These are phyloP conservation scores for Brettanomyces naardenensis DNA, from an alignment of 805 yeast species.

Conservation along the genomic window DNA sequence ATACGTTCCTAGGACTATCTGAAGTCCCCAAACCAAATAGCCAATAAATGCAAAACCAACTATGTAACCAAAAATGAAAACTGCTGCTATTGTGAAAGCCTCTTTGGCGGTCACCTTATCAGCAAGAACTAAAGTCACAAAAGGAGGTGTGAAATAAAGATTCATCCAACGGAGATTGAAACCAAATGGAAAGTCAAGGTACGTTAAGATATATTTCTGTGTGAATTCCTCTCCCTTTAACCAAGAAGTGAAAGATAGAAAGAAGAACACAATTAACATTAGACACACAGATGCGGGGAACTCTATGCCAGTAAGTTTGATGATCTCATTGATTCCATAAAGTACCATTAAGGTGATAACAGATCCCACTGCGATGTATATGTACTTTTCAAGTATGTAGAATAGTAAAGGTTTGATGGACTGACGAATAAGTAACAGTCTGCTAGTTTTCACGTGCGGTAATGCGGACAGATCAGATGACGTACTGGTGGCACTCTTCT, in stretches of 20 bases:
- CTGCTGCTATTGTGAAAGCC: conserved; percentile 66
- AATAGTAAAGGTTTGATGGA: not conserved
- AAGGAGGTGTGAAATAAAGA: conserved; percentile 70
- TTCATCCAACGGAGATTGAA: conserved; percentile 73
- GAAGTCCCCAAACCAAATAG: conserved; percentile 37
- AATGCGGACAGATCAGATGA: too few species aligned
- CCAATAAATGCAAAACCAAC: conserved; percentile 43
- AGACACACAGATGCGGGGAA: conserved; percentile 70
- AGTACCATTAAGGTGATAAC: conserved; percentile 35
- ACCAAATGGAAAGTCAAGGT: conserved; percentile 55
- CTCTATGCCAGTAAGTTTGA: conserved; percentile 37
- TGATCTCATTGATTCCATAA: conserved; percentile 45
- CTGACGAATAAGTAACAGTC: not conserved
- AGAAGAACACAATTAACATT: conserved; percentile 50
- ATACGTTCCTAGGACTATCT: conserved; percentile 24
- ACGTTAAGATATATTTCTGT: conserved; percentile 15
- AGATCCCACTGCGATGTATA: conserved; percentile 42
- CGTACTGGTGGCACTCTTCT: not conserved
- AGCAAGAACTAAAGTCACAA: conserved; percentile 62
- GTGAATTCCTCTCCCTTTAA: conserved; percentile 30
- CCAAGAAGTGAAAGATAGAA: conserved; percentile 32
- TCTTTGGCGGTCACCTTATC: conserved; percentile 59
- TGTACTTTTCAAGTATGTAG: conserved; percentile 33
- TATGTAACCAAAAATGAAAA: conserved; percentile 59
- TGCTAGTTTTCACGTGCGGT: too few species aligned